These are phyloP conservation scores for Colletotrichum navitas DNA, from an alignment of 2,329 filamentous ascomycete species.

Conservation along the genomic window DNA sequence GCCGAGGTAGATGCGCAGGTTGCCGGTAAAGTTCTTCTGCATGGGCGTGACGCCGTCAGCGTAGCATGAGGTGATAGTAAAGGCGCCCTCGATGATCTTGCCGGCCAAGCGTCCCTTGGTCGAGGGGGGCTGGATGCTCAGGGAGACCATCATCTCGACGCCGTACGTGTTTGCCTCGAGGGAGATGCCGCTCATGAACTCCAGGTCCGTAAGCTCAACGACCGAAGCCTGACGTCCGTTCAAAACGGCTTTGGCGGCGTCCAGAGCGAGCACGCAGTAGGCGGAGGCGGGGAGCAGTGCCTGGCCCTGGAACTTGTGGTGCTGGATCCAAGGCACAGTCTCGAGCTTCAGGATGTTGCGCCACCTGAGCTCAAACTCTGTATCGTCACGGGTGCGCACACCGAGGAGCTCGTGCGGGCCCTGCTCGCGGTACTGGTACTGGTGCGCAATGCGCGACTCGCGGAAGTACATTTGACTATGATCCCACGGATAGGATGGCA, in stretches of 20 bases:
- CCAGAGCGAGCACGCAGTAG: conserved; percentile 58
- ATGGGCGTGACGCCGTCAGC: conserved; percentile 34
- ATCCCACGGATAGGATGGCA: conserved; percentile 56
- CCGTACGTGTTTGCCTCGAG: conserved; percentile 46
- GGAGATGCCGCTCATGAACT: conserved; percentile 51
- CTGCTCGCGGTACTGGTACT: conserved; percentile 48
- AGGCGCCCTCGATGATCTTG: conserved; percentile 38
- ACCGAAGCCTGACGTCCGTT: conserved; percentile 45
- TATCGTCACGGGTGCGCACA: conserved; percentile 31
- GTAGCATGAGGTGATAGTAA: conserved; percentile 41
- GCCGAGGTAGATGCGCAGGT: conserved; percentile 43
- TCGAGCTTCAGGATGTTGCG: conserved; percentile 43
- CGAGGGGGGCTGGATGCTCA: conserved; percentile 41
- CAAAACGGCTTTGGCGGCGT: conserved; percentile 53
- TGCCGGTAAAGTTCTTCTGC: conserved; percentile 43
- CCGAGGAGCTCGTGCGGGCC: conserved; percentile 53
- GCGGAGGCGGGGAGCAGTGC: conserved; percentile 60
- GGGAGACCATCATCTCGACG: conserved; percentile 45
- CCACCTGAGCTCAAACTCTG: conserved; percentile 42
- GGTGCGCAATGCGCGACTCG: conserved; percentile 49
- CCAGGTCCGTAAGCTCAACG: conserved; percentile 50
- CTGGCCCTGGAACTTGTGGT: conserved; percentile 53
- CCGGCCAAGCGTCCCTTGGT: conserved; percentile 35
- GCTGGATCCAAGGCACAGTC: conserved; percentile 52
- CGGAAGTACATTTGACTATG: conserved; percentile 53